phyloP scores from a whole-genome alignment of 1,139 yeast genomes.

The Yamadazyma kanchanaburiensis region DNA sequence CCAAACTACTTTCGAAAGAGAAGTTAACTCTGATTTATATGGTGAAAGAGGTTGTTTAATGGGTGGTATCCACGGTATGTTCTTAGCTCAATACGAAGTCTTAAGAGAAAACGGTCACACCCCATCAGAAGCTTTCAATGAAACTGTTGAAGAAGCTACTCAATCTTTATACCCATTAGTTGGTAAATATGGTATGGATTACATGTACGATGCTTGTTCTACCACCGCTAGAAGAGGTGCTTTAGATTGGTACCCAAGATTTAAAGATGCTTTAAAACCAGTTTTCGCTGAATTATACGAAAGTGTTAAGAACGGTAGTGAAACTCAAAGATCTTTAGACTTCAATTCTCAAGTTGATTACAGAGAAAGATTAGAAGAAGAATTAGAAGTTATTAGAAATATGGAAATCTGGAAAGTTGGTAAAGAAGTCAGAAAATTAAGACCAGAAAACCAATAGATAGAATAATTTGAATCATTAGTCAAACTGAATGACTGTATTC shows the following conservation, averaged over 20 bases:
- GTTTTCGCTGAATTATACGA: slow-evolving; percentile 95
- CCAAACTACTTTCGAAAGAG: slow-evolving; percentile 99
- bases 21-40: slow-evolving; percentile 97
- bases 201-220: slow-evolving; percentile 99
- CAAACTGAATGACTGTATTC: slow-evolving; percentile 15
- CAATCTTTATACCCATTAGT: slow-evolving; percentile 98
- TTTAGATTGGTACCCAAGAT: slow-evolving; percentile 98
- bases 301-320: slow-evolving; percentile 92
- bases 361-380: slow-evolving; percentile 94
- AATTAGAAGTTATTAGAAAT: slow-evolving; percentile 87
- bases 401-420: slow-evolving; percentile 99
- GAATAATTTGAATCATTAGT: too few relatives aligned
- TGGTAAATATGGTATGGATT: slow-evolving; percentile 99
- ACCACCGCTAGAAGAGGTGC: slow-evolving; percentile 99
- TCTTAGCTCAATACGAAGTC: slow-evolving; percentile 99
- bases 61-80: slow-evolving; percentile 99
- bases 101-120: slow-evolving; percentile 99
- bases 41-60: slow-evolving; percentile 99
- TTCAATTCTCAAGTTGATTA: slow-evolving; percentile 97
- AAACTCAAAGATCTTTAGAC: slow-evolving; percentile 96
- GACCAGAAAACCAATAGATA: slow-evolving; percentile 96
- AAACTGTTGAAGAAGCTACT: slow-evolving; percentile 99
- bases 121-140: slow-evolving; percentile 99
- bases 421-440: slow-evolving; percentile 98
- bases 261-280: slow-evolving; percentile 98